Conservation (phyloP, 495 filamentous ascomycete genomes). For the Glutinoglossum americanum region DNA sequence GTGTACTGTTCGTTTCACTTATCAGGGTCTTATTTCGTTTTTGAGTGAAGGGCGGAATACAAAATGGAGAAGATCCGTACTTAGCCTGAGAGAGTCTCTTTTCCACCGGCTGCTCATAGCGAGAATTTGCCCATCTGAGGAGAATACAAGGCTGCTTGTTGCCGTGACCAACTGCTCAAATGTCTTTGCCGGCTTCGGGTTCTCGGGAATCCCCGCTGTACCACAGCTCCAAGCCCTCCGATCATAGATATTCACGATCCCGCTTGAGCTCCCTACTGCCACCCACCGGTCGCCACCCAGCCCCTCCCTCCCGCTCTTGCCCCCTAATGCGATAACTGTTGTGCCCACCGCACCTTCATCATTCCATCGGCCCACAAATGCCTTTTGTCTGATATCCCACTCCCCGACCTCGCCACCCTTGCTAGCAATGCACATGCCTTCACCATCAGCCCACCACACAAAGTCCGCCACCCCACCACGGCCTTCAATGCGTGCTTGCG, state of each 20-base stretch:
- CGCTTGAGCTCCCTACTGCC: slow-evolving; percentile 61
- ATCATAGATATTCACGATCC: slow-evolving; percentile 87
- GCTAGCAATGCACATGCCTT: slow-evolving; percentile 52
- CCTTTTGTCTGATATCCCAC: slow-evolving; percentile 43
- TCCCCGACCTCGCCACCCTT: slow-evolving; percentile 88
- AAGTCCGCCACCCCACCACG: slow-evolving; percentile 71
- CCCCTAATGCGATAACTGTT: slow-evolving; percentile 60
- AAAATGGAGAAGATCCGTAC: slow-evolving; percentile 14
- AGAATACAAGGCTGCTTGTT: slow-evolving; percentile 53
- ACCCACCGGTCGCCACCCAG: slow-evolving; percentile 78
- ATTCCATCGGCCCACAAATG: slow-evolving; percentile 59
- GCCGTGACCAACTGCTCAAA: slow-evolving; percentile 78
- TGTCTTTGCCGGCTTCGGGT: slow-evolving; percentile 43
- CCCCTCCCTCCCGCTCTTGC: slow-evolving; percentile 18
- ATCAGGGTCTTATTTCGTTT: neutral
- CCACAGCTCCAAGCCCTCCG: slow-evolving; percentile 35
- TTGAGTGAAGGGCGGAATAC: neutral
- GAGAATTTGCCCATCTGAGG: slow-evolving; percentile 72
- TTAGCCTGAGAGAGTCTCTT: slow-evolving; percentile 62
- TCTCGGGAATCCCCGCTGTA: slow-evolving; percentile 10
- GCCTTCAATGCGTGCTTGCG: slow-evolving; percentile 63
- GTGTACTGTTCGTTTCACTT: slow-evolving; percentile 39
- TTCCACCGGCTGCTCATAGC: slow-evolving; percentile 69
- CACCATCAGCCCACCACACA: slow-evolving; percentile 72
- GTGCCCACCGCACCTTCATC: slow-evolving; percentile 81